Evolutionary conservation across 805 yeast genomes (phyloP).

Genomic region (Starmerella riodocensis): DNA sequence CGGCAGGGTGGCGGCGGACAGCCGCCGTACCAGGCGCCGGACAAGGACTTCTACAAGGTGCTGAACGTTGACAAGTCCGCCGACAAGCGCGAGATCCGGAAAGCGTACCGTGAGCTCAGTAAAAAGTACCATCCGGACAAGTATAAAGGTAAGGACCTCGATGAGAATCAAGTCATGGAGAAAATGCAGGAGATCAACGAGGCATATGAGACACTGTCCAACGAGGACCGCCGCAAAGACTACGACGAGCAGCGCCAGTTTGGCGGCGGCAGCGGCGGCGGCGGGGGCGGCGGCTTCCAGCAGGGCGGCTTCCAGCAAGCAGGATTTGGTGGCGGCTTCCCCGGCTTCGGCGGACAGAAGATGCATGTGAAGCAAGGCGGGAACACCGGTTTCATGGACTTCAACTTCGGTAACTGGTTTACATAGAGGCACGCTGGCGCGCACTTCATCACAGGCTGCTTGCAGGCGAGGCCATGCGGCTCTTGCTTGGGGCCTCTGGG

Average conservation of each 20-base stretch:
- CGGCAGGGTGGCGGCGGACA: too few species aligned
- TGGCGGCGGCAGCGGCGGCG: conserved; percentile 10
- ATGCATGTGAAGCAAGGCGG: too few species aligned
- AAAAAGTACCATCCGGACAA: conserved; percentile 88
- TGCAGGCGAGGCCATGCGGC: too few species aligned
- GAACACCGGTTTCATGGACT: too few species aligned
- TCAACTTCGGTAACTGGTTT: too few species aligned
- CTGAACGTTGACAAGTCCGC: conserved; percentile 59
- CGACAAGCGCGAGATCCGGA: conserved; percentile 55
- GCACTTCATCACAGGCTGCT: too few species aligned
- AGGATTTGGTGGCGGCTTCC: conserved; percentile 10
- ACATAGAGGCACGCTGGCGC: too few species aligned
- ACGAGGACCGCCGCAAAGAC: conserved; percentile 45
- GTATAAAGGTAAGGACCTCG: conserved; percentile 47
- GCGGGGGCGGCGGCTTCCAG: conserved; percentile 5
- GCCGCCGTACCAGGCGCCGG: conserved; percentile 21
- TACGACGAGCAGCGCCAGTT: conserved; percentile 38
- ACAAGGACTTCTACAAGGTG: conserved; percentile 67
- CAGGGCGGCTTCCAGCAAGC: too few species aligned
- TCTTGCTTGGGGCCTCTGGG: too few species aligned
- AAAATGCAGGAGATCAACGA: conserved; percentile 88
- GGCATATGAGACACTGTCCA: conserved; percentile 76
- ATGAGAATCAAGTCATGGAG: conserved; percentile 55
- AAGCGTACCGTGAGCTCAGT: conserved; percentile 66
- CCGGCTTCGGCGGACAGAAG: conserved; percentile 13